Evolutionary conservation across 176 grass and related monocot genomes (phyloP), one percentile per base, ranked within the genome.

Genomic region (Eremochloa ophiuroides): DNA sequence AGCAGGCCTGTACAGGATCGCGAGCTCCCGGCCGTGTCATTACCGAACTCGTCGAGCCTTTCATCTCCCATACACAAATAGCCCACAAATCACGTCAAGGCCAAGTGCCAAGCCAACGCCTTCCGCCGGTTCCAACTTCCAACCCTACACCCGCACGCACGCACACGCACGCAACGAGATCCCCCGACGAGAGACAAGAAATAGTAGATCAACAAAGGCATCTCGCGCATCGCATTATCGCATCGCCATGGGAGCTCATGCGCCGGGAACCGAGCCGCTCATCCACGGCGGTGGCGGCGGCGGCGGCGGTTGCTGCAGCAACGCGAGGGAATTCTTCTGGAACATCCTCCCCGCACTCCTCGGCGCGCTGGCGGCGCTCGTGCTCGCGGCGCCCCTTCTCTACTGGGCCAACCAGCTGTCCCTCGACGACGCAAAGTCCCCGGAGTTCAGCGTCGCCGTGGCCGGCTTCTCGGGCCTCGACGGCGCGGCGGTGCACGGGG

Each of bases 401-500:
- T 74, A 74, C 61, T 66, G 0, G 0, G 9, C 25, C 22, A 69
- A 40, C 75, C 22, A 10, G 23, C 11, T 0, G 23, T 68, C 75
- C 61, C 0, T 20, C 17, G 86, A 88, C 81, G 8, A 48, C 2
- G 40, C 2, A 68, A 88, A 88, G 81, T 0, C 0, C 69, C 37
- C 81, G 8, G 86, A 80, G 75, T 61, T 25, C 50, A 66, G n/a
- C 69, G 81, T 88, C 30, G 8, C 81, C 81, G 61, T 88, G 37
- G 48, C 48, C 1, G 30, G 38, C 60, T 79, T 74, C 86, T 60
- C 69, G 13, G 81, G 75, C 12, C 69, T 88, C 28, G 86, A 79
- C 47, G 40, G 9, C 34, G 62, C 47, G 4, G 12, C 13, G 13
- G 15, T 7, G 13, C 3, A 10, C 11, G 8, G 2, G 40, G 5